A percentile compares a stretch with the other conserved stretches of the same genome.
Conservation (phyloP, 768 basidiomycete species). For the Tylopilus plumbeoviolaceoides region DNA sequence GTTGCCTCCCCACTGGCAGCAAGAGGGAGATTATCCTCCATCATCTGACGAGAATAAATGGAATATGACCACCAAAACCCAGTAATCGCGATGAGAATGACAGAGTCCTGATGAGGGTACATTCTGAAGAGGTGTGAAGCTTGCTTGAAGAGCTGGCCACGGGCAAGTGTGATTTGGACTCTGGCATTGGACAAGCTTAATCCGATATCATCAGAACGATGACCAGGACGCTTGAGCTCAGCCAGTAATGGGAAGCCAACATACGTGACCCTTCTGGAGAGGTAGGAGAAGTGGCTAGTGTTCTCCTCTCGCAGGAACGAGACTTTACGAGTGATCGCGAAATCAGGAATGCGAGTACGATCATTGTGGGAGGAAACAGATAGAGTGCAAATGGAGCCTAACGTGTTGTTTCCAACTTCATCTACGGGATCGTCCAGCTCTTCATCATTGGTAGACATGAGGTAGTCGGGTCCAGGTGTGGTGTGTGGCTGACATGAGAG, state of each 20-base stretch:
- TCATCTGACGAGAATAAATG: neutral
- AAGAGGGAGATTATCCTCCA: neutral
- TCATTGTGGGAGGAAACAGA: neutral
- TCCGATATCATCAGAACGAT: neutral
- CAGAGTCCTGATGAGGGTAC: neutral
- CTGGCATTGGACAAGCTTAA: neutral
- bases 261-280: neutral
- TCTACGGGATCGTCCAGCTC: neutral
- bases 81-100: neutral
- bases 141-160: neutral
- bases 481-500: neutral
- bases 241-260: neutral
- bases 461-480: neutral
- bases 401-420: neutral
- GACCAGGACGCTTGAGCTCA: neutral
- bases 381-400: neutral
- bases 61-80: neutral
- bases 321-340: neutral
- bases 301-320: neutral
- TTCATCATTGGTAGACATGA: neutral
- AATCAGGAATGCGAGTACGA: neutral
- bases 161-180: neutral
- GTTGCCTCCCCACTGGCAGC: neutral
- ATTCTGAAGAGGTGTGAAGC: neutral
- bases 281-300: neutral